Base-by-base conservation (phyloP, 2,329 filamentous ascomycete species). In the Apiospora sp. region DNA sequence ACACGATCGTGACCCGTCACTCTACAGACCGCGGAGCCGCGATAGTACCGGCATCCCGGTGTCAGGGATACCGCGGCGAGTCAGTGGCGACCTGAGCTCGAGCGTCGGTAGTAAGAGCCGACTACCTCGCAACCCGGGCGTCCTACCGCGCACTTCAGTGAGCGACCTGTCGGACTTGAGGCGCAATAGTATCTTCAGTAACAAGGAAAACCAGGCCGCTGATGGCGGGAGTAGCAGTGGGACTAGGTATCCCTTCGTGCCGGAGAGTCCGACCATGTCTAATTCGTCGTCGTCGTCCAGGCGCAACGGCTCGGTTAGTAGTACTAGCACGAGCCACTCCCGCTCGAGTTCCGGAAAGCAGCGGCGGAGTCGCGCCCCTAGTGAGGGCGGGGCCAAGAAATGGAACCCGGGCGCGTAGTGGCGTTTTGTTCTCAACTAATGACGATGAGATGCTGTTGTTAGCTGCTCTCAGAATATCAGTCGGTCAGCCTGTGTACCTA, bases 1-100 rank as follows among this genome's bases (percentile, higher is more conserved):
- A 14, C 79, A 85, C 54, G 85, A 86, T 69, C 84, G 85, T 14
- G 85, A 87, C 19, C 77, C 79, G 34, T 76, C 80, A 44, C 69
- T 84, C 3, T 85, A 86, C 73, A 80, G 84, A 24, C 85, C 85
- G 0, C 79, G 82, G 69, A 75, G 73, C 69, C 73, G 72, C 44
- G 75, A 74, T 44, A 49, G 54, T 41, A 51, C 48, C 16, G 74
- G 72, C 24, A 69, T 72, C 24, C 72, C 71, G 44, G 72, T 73
- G 19, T 73, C 72, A 10, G 68, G 12, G 61, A 82, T 85, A 22
- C 85, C 85, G 5, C 80, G 85, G 43, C 81, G 85, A 24, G 80
- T 86, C 68, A 86, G 83, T 74, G 84, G 83, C 68, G 85, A 86
- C 37, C 77, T 69, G 6, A 64, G 58, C 34, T 64, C 58, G 34